A percentile compares a stretch with the other conserved stretches of the same genome.
Evolutionary conservation across 176 grass and related monocot genomes (phyloP).

Genomic region (Musa acuminata): DNA sequence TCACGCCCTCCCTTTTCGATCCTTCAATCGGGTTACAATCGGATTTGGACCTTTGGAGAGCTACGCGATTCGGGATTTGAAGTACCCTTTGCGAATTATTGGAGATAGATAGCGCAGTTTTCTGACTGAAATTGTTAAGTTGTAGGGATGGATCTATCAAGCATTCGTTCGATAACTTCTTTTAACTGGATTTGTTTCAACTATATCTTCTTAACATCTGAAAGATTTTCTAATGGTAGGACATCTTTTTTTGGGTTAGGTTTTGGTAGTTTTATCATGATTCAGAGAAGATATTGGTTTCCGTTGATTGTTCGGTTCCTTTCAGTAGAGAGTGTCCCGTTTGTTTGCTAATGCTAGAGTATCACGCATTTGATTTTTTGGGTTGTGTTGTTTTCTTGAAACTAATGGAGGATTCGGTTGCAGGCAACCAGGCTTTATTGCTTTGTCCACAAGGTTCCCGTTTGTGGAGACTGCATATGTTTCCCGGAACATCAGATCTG

Average conservation of each 20-base stretch:
- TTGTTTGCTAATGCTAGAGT: not conserved
- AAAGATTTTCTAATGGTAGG: not conserved
- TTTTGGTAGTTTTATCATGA: not conserved
- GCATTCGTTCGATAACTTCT: not conserved
- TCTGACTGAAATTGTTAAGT: not conserved
- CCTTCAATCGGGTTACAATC: not conserved
- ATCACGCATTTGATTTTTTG: not conserved
- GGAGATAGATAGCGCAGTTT: not conserved
- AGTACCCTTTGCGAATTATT: not conserved
- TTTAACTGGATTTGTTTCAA: not conserved
- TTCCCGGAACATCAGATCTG: conserved; percentile 86
- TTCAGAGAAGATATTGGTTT: not conserved
- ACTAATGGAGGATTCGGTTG: conserved; percentile 13
- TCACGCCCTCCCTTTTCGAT: not conserved
- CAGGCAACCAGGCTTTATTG: conserved; percentile 98
- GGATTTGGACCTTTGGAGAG: not conserved
- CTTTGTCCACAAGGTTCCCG: conserved; percentile 86
- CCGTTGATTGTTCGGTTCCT: not conserved
- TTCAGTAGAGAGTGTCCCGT: not conserved
- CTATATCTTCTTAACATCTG: not conserved
- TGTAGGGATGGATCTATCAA: not conserved
- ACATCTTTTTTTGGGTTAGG: not conserved
- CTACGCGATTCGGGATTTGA: not conserved
- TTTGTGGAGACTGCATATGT: conserved; percentile 97
- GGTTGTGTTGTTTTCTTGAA: not conserved